phyloP scores from a whole-genome alignment of 2,329 filamentous ascomycete species.

The Phialophora macrospora region DNA sequence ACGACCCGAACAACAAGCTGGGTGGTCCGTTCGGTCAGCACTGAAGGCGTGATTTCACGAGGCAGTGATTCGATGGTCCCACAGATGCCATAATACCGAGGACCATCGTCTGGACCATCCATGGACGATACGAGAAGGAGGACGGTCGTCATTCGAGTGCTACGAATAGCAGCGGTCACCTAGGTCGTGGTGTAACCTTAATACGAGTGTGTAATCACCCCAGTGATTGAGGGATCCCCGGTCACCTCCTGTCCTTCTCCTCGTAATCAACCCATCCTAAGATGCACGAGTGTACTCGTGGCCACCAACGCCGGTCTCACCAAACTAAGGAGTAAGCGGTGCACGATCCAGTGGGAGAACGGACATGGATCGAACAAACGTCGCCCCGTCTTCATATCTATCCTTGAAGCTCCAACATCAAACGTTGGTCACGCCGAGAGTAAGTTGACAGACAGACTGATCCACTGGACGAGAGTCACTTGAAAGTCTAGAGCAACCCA shows the following conservation, averaged over 20 bases:
- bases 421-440: too few relatives aligned
- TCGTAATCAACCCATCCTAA: not conserved
- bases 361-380: not conserved
- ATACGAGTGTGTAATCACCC: not conserved
- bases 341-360: not conserved
- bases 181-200: not conserved
- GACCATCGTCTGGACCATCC: not conserved
- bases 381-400: not conserved
- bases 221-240: not conserved
- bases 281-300: not conserved
- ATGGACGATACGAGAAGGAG: not conserved
- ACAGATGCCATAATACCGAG: not conserved
- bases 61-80: too few relatives aligned
- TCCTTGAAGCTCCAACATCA: too few relatives aligned
- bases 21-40: conserved; percentile 14
- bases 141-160: not conserved
- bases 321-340: not conserved
- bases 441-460: too few relatives aligned
- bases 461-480: too few relatives aligned
- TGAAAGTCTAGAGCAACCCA: too few relatives aligned
- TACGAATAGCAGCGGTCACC: too few relatives aligned
- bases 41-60: too few relatives aligned
- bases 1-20: conserved; percentile 27
- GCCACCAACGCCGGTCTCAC: not conserved
- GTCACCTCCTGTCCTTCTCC: not conserved